Base-by-base conservation (phyloP, 108 stramenopile species). In the Skeletonema tropicum region DNA sequence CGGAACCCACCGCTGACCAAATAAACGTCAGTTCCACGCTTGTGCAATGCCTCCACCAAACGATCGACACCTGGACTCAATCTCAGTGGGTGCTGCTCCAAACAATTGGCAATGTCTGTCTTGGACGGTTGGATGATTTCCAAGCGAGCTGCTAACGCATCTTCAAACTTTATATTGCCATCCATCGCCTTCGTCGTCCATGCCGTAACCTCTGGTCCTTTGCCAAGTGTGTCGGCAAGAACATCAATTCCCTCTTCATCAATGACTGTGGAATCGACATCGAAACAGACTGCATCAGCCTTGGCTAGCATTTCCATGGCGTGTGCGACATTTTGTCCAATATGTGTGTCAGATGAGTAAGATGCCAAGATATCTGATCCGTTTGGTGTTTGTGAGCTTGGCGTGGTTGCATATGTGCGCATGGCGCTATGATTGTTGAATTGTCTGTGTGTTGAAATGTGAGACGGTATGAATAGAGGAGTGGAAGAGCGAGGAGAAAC, bases 181-280 rank as follows among this genome's bases (percentile, higher is more conserved):
- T 94, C 94, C 99, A 99, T 99, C 52, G 99, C 99, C 83, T 91
- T 85, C 35, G 71, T 68, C 12, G 98, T 99, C 79, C 94, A 85
- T 0, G 85, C 97, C 1, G 97, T 87, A 0, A 98, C 98, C 46
- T 84, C 92, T 64, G 96, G 86, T 33, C 97, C 98, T 49, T 90
- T 93, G 12, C 98, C 98, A 29, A 96, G 82, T 64, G 87, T 94
- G 8, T 85, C 98, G 33, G 99, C 99, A n/a, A 99, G 85, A 21
- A 97, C 97, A 77, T 99, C 98, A 76, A 99, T 98, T 17, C 99
- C 99, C 77, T 99, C 98, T 68, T 98, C 98, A 9, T 74, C 72
- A 71, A 97, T 92, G 4, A 99, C 97, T 14, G 99, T 99, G 68
- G 91, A 93, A 79, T 99, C 99, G 3, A 99, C 98, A 75, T 99